phyloP scores from a whole-genome alignment of 192 early-diverging fungal genomes.

The Coemansia umbellata region DNA sequence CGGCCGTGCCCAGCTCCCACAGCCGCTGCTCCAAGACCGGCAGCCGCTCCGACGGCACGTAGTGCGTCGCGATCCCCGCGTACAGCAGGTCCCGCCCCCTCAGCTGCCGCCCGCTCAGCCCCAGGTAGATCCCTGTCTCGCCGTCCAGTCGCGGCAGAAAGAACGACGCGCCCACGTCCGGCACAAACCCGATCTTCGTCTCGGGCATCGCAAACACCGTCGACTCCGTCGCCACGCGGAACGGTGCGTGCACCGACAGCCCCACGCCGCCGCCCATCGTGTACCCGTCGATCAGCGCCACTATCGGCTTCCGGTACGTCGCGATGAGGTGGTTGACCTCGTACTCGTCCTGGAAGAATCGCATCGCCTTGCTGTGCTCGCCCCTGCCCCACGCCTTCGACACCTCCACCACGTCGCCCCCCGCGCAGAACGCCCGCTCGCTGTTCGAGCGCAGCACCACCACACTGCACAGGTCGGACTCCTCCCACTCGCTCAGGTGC shows the following conservation, averaged over 20 bases:
- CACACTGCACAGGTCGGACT: conserved; percentile 82
- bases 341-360: conserved; percentile 93
- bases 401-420: conserved; percentile 71
- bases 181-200: conserved; percentile 93
- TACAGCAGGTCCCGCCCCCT: conserved; percentile 83
- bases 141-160: conserved; percentile 94
- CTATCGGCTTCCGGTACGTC: conserved; percentile 80
- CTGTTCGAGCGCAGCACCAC: conserved; percentile 78
- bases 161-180: conserved; percentile 94
- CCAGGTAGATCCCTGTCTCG: conserved; percentile 89
- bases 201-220: conserved; percentile 98
- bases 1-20: conserved; percentile 70
- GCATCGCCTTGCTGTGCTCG: conserved; percentile 50
- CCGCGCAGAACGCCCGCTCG: conserved; percentile 85
- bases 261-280: conserved; percentile 98
- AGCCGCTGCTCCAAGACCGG: conserved; percentile 75
- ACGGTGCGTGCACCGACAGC: conserved; percentile 89
- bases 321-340: conserved; percentile 88
- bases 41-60: conserved; percentile 82
- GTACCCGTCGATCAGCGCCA: conserved; percentile 84
- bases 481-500: conserved; percentile 83
- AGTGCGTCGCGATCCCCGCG: conserved; percentile 96
- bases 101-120: conserved; percentile 77
- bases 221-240: conserved; percentile 94
- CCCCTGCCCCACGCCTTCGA: conserved; percentile 44